Percentiles rank a stretch among this genome's conserved stretches.
Conservation (phyloP, 2,329 filamentous ascomycete species). For the Nemania bipapillata region DNA sequence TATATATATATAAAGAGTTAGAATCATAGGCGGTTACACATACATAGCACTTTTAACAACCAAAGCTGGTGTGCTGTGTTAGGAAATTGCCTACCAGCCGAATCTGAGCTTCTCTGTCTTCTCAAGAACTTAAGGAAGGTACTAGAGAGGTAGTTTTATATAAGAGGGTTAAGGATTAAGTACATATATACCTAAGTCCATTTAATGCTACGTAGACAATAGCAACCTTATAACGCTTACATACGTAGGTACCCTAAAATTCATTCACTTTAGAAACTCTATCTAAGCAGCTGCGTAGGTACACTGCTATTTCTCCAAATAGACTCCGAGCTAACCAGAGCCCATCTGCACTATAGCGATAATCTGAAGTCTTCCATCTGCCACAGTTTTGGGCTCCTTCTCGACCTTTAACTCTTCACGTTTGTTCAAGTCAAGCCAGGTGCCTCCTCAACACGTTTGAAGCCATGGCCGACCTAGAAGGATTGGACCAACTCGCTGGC, state of each 20-base stretch:
- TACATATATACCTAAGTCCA: no score
- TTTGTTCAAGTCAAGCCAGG: neutral
- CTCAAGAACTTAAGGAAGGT: no score
- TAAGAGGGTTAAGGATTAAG: no score
- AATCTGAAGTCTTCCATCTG: neutral
- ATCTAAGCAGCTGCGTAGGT: neutral
- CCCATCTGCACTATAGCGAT: neutral
- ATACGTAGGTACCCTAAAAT: neutral
- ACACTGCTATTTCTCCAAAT: neutral
- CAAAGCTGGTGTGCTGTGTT: no score
- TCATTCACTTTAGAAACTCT: neutral
- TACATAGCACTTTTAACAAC: no score
- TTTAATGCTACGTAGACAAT: no score
- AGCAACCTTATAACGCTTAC: no score
- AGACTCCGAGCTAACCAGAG: neutral
- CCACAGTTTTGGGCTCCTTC: neutral
- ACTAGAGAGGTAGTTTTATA: no score
- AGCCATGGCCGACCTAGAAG: slow-evolving; percentile 10
- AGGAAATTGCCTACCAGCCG: no score
- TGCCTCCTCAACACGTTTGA: neutral
- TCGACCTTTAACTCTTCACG: neutral
- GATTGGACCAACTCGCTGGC: slow-evolving; percentile 13
- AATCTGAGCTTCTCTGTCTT: no score
- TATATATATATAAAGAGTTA: no score
- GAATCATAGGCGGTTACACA: no score